These are phyloP conservation scores for Phytophthora meadii DNA, from an alignment of 352 stramenopile species.

Conservation along the genomic window DNA sequence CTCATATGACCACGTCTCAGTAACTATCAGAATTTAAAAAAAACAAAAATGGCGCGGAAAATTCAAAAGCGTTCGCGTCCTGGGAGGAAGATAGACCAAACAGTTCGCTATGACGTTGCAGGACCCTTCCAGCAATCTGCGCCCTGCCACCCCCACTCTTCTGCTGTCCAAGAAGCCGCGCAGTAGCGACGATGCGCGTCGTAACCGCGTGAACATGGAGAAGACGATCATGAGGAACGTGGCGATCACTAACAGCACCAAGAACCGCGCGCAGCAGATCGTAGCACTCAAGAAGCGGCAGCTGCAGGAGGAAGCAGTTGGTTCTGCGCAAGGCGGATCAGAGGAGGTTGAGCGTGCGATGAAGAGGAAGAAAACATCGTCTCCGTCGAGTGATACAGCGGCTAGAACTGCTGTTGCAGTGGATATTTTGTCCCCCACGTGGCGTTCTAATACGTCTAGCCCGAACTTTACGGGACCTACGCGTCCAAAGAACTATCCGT, in stretches of 20 bases:
- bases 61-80: slow-evolving; percentile 14
- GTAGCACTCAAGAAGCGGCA: slow-evolving; percentile 71
- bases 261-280: slow-evolving; percentile 78
- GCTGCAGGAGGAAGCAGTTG: slow-evolving; percentile 39
- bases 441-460: slow-evolving; percentile 7
- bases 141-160: background rate
- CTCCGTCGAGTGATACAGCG: slow-evolving; percentile 5
- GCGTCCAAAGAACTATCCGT: slow-evolving; percentile 13
- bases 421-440: slow-evolving; percentile 33
- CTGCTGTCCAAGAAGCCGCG: slow-evolving; percentile 27
- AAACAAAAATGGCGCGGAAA: slow-evolving; percentile 27
- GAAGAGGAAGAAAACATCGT: slow-evolving; percentile 39
- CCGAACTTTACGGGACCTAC: slow-evolving; percentile 34
- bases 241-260: slow-evolving; percentile 54
- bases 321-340: background rate
- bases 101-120: slow-evolving; percentile 28
- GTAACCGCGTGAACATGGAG: slow-evolving; percentile 82
- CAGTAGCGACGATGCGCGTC: slow-evolving; percentile 57
- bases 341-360: slow-evolving; percentile 25
- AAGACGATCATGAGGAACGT: slow-evolving; percentile 91
- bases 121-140: slow-evolving; percentile 12
- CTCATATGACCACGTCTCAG: too few species aligned
- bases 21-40: too few species aligned
- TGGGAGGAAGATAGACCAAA: too few species aligned
- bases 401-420: slow-evolving; percentile 15